Percentiles rank a stretch among this genome's conserved stretches.
Evolutionary conservation across 2,329 filamentous ascomycete species (phyloP).

Genomic region (Akanthomyces lecanii): DNA sequence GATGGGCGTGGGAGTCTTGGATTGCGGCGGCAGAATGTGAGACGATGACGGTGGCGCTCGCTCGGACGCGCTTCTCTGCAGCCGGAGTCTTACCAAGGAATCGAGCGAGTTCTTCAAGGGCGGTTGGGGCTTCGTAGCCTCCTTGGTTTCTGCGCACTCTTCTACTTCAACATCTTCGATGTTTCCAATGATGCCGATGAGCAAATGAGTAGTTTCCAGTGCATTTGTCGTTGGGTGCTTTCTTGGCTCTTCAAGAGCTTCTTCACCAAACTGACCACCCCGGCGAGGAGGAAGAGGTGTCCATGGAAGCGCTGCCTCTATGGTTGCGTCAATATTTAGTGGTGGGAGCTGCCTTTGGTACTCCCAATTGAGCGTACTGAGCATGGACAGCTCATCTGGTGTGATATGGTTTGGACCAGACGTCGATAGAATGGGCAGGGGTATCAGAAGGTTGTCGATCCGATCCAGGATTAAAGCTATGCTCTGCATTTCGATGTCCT

Average conservation of each 20-base stretch:
- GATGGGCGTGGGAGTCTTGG: neutral
- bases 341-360: neutral
- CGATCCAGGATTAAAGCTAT: neutral
- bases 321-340: neutral
- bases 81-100: neutral
- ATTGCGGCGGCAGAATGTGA: neutral
- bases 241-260: neutral
- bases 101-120: neutral
- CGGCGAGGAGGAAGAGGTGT: neutral
- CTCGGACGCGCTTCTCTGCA: neutral
- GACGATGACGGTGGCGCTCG: neutral
- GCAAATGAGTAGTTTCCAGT: neutral
- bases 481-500: neutral
- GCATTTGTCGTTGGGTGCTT: no score
- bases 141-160: neutral
- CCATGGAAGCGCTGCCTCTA: conserved; percentile 1
- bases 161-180: conserved; percentile 1
- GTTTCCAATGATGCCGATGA: neutral
- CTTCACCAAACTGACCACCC: neutral
- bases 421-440: neutral
- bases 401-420: no score
- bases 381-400: neutral
- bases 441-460: neutral
- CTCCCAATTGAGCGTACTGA: neutral
- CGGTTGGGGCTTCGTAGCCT: neutral